A percentile compares a stretch with the other conserved stretches of the same genome.
Conservation (phyloP, 495 filamentous ascomycete species). For the Lentithecium fluviatile region DNA sequence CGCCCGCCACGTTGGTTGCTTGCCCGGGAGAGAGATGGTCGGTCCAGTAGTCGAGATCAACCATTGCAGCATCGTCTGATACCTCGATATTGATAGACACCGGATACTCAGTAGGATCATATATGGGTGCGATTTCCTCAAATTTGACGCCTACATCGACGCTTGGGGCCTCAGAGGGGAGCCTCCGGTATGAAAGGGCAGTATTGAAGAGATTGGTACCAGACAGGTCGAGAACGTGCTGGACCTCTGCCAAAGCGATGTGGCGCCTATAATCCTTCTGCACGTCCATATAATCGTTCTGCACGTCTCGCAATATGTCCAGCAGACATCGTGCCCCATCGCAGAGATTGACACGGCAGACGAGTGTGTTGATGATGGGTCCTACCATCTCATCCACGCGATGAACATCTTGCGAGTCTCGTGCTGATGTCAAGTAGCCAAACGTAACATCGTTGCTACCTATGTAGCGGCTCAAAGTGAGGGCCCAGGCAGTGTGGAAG, state of each 20-base stretch:
- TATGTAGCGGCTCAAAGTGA: slow-evolving; percentile 25
- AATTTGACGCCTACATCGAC: slow-evolving; percentile 5
- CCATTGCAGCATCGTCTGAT: slow-evolving; percentile 44
- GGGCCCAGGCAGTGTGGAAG: slow-evolving; percentile 32
- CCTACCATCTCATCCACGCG: slow-evolving; percentile 28
- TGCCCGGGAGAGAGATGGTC: slow-evolving; percentile 49
- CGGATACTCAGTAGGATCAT: slow-evolving; percentile 31
- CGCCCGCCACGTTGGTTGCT: slow-evolving; percentile 47
- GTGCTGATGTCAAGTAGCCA: slow-evolving; percentile 32
- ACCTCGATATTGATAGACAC: slow-evolving; percentile 48
- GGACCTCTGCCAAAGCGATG: slow-evolving; percentile 28
- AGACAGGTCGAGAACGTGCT: slow-evolving; percentile 23
- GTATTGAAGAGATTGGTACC: slow-evolving; percentile 31
- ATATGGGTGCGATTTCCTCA: slow-evolving; percentile 13
- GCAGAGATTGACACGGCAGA: slow-evolving; percentile 21
- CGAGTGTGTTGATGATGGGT: slow-evolving; percentile 31
- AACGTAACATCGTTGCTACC: slow-evolving; percentile 24
- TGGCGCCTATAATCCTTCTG: slow-evolving; percentile 27
- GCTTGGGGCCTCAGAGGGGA: slow-evolving; percentile 3
- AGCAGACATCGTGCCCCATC: slow-evolving; percentile 12
- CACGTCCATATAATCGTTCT: slow-evolving; percentile 27
- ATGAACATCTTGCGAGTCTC: slow-evolving; percentile 18
- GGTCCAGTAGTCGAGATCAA: slow-evolving; percentile 52
- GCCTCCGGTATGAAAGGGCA: slow-evolving; percentile 25
- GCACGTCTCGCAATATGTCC: slow-evolving; percentile 22